These are phyloP conservation scores for Aristolochia californica DNA, from an alignment of 164 flowering plant species.

Conservation along the genomic window DNA sequence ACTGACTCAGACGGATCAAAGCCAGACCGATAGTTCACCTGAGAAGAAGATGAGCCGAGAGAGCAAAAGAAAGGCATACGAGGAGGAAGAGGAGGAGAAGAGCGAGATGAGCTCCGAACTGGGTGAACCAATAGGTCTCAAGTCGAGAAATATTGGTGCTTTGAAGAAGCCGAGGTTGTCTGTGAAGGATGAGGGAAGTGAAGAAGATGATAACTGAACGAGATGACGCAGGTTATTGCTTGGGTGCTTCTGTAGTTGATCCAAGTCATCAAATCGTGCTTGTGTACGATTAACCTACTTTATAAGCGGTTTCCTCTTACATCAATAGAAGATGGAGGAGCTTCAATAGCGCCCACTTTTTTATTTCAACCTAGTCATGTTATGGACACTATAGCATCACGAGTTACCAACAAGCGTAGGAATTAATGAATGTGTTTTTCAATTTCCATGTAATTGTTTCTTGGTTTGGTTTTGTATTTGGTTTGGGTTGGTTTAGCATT, in stretches of 20 bases:
- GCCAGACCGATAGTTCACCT: not conserved
- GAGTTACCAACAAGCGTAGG: too few relatives aligned
- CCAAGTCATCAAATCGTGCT: constrained; percentile 5
- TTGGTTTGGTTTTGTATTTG: too few relatives aligned
- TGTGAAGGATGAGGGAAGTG: constrained; percentile 19
- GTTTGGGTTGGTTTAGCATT: too few relatives aligned
- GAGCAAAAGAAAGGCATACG: constrained; percentile 7
- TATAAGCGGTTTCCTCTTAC: constrained; percentile 6
- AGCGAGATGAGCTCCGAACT: constrained; percentile 15
- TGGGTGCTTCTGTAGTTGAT: constrained; percentile 6
- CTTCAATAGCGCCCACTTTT: constrained; percentile 1
- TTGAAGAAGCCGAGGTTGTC: constrained; percentile 29
- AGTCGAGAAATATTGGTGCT: not conserved
- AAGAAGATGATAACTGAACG: constrained; percentile 27
- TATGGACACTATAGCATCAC: too few relatives aligned
- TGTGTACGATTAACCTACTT: constrained; percentile 14
- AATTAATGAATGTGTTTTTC: too few relatives aligned
- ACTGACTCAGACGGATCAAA: constrained; percentile 1
- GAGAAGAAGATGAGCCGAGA: constrained; percentile 8
- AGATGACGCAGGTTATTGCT: constrained; percentile 4
- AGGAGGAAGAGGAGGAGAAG: constrained; percentile 13
- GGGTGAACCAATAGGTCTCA: constrained; percentile 3
- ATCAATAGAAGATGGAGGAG: constrained; percentile 7
- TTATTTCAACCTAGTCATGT: too few relatives aligned
- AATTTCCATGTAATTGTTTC: too few relatives aligned